A percentile compares a stretch with the other conserved stretches of the same genome.
phyloP scores from a whole-genome alignment of 768 basidiomycete genomes.

The Dioszegia aurantiaca region DNA sequence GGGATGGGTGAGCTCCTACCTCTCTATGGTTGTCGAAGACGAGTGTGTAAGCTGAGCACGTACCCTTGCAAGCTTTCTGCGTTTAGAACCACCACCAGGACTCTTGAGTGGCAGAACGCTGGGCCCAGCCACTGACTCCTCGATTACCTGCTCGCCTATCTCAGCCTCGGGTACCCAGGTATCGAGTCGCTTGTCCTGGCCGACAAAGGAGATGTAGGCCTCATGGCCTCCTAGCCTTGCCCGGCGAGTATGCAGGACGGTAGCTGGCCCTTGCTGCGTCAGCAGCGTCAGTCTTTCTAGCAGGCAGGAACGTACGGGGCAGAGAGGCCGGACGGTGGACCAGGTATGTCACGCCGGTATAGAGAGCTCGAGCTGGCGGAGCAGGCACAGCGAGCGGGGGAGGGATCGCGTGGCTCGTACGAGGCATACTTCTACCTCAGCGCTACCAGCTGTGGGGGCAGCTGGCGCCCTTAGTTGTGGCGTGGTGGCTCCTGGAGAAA shows the following conservation, averaged over 20 bases:
- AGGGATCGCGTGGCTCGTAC: not conserved
- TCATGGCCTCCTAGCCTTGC: constrained; percentile 22
- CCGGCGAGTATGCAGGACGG: not conserved
- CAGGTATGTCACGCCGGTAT: constrained; percentile 18
- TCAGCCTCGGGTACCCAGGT: constrained; percentile 30
- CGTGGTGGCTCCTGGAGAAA: not conserved
- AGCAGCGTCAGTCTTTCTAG: not conserved
- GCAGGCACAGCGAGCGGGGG: not conserved
- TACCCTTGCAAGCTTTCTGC: constrained; percentile 3
- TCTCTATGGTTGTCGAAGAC: too few relatives aligned
- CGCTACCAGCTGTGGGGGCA: too few relatives aligned
- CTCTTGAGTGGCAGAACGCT: constrained; percentile 6
- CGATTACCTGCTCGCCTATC: constrained; percentile 18
- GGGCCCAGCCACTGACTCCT: constrained; percentile 10
- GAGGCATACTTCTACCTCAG: not conserved
- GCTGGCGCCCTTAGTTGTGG: not conserved
- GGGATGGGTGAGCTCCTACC: too few relatives aligned
- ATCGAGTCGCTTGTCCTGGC: constrained; percentile 43
- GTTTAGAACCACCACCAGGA: constrained; percentile 7
- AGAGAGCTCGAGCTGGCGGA: not conserved
- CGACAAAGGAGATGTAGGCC: constrained; percentile 36
- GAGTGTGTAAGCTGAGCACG: not conserved
- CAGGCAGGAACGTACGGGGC: constrained; percentile 21
- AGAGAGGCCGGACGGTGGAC: constrained; percentile 19
- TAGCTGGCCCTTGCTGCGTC: not conserved